phyloP scores from a whole-genome alignment of 2,329 filamentous ascomycete species.

The Fragosphaeria purpurea region DNA sequence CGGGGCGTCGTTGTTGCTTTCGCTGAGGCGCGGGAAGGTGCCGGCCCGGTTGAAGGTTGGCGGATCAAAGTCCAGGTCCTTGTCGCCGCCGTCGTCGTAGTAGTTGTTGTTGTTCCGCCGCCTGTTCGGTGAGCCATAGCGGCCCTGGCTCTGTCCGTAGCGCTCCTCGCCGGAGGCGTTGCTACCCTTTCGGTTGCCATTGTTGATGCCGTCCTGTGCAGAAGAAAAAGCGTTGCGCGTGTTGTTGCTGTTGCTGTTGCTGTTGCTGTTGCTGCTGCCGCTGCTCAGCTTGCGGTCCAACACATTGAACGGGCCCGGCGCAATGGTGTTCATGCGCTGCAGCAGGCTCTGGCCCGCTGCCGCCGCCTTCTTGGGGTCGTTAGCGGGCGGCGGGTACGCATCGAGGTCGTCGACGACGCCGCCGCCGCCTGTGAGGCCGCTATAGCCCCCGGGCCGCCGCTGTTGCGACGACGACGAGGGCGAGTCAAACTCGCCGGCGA shows the following conservation, averaged over 20 bases:
- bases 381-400: slow-evolving; percentile 33
- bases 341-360: slow-evolving; percentile 31
- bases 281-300: slow-evolving; percentile 18
- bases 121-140: too few species aligned
- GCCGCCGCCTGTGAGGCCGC: slow-evolving; percentile 30
- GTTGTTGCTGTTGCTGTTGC: slow-evolving; percentile 1
- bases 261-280: slow-evolving; percentile 4
- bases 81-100: slow-evolving; percentile 46
- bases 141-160: too few species aligned
- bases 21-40: slow-evolving; percentile 38
- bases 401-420: slow-evolving; percentile 27
- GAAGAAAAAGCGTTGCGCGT: too few species aligned
- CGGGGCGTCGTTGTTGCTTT: slow-evolving; percentile 26
- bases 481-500: slow-evolving; percentile 31
- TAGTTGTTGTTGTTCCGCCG: slow-evolving; percentile 21
- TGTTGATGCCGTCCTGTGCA: not conserved
- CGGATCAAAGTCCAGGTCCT: slow-evolving; percentile 27
- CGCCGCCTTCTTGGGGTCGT: slow-evolving; percentile 35
- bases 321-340: slow-evolving; percentile 54
- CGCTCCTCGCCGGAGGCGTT: too few species aligned
- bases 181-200: not conserved
- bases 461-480: slow-evolving; percentile 24
- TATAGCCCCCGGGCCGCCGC: slow-evolving; percentile 38
- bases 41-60: slow-evolving; percentile 36
- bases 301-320: slow-evolving; percentile 56